Evolutionary conservation across 108 stramenopile species (phyloP), one percentile per base, ranked within the genome.

Genomic region (Pseudonitzschia multiseries): DNA sequence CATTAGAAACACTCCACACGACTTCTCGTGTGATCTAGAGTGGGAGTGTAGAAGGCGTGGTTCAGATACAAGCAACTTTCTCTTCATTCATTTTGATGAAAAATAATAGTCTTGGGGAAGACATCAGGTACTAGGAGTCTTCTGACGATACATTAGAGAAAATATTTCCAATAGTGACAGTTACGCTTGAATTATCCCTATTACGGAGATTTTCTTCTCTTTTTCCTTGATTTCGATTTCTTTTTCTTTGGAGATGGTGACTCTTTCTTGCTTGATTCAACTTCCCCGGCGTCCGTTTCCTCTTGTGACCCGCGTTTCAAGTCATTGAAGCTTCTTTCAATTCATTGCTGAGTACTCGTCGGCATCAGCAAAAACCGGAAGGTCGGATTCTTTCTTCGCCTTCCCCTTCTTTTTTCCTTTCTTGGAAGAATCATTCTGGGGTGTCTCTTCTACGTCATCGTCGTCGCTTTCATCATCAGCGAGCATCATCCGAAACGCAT

Each of bases 301-400:
- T 62, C 31, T 31, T 62, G 28, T 40, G 61, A 17, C 4, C 52
- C 53, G 41, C 32, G 29, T 36, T 72, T 78, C 46, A 72, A 41
- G 0, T 76, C 68, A n/a, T 59, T 59, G 66, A 60, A 85, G 32
- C 65, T 46, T 41, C 79, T 65, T 17, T 53, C 71, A 33, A 88
- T 85, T n/a, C 46, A 78, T 57, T 60, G 86, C 78, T 67, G 82
- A 80, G 44, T 89, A 92, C 4, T 92, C 88, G n/a, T 86, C 83
- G 0, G 86, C 86, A 80, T 81, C 80, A 4, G 83, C 90, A 78
- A 87, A 91, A 40, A 62, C n/a, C 15, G 32, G 13, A 33, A 51
- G 43, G 21, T 73, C 69, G 24, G 57, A 59, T 57, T 56, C 72
- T 33, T 65, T 65, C 15, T 26, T 14, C 48, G 68, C 66, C 76